These are phyloP conservation scores for Diplotaxis tenuifolia DNA, from an alignment of 345 rosid genomes.

Conservation along the genomic window DNA sequence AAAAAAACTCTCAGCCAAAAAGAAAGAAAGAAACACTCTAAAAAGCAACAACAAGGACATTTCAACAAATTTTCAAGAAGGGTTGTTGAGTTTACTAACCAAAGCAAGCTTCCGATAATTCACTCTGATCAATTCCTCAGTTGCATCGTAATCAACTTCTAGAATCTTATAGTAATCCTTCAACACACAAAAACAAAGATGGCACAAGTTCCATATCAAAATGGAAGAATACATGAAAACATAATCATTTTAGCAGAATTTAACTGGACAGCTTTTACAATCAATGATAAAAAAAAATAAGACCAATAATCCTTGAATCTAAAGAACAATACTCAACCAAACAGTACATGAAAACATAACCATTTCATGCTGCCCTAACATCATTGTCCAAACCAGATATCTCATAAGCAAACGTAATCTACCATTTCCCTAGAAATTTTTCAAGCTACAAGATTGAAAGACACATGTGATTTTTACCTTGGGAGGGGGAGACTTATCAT, in stretches of 20 bases:
- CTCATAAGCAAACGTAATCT: not conserved
- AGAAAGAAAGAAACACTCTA: not conserved
- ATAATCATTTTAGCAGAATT: constrained; percentile 4
- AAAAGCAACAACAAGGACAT: not conserved
- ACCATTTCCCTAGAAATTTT: not conserved
- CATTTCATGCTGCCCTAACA: not conserved
- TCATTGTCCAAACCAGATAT: not conserved
- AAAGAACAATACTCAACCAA: not conserved
- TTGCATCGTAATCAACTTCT: constrained; percentile 83
- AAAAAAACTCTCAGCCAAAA: not conserved
- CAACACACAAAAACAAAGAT: not conserved
- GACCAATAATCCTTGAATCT: not conserved
- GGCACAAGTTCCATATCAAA: constrained; percentile 4
- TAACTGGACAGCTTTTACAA: not conserved
- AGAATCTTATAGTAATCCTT: constrained; percentile 81
- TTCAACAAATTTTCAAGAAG: not conserved
- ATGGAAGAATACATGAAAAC: constrained; percentile 11
- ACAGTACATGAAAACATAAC: not conserved
- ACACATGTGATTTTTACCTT: constrained; percentile 47
- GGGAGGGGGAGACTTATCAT: constrained; percentile 36
- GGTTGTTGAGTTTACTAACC: constrained; percentile 46
- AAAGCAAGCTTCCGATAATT: constrained; percentile 79
- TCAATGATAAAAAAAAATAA: not conserved
- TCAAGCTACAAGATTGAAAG: too few species aligned
- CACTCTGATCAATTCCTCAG: constrained; percentile 66